A percentile compares a stretch with the other conserved stretches of the same genome.
phyloP scores from a whole-genome alignment of 345 rosid species.

The Sapria himalayana region DNA sequence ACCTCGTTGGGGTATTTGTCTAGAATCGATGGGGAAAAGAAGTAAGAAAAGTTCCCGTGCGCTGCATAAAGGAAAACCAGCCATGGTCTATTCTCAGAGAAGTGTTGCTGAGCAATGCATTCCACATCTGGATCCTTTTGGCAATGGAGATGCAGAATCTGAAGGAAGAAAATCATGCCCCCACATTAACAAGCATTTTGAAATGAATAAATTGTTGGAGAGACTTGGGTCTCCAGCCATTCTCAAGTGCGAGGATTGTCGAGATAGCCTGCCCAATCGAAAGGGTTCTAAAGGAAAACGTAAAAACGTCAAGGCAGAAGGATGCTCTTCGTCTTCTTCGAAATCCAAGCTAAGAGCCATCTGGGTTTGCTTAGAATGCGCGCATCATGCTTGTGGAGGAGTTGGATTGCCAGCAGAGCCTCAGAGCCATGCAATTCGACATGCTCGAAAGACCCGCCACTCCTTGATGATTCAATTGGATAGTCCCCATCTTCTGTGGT shows the following conservation, averaged over 20 bases:
- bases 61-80: conserved; percentile 33
- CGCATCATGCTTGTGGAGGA: conserved; percentile 74
- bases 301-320: conserved; percentile 50
- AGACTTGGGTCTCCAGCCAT: conserved; percentile 32
- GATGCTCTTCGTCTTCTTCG: conserved; percentile 18
- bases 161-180: conserved; percentile 34
- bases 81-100: conserved; percentile 14
- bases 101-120: conserved; percentile 16
- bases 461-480: conserved; percentile 62
- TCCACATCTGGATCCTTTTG: conserved; percentile 13
- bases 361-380: conserved; percentile 93
- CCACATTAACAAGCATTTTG: conserved; percentile 45
- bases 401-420: conserved; percentile 64
- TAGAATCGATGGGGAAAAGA: conserved; percentile 73
- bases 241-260: conserved; percentile 59
- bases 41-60: conserved; percentile 52
- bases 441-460: conserved; percentile 44
- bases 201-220: conserved; percentile 30
- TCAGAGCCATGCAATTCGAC: conserved; percentile 59
- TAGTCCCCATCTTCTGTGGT: conserved; percentile 68
- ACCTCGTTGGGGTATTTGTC: too few species aligned
- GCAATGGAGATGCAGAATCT: conserved; percentile 11
- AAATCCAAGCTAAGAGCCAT: conserved; percentile 43
- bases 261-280: conserved; percentile 33
- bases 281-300: conserved; percentile 50